A percentile compares a stretch with the other conserved stretches of the same genome.
Conservation (phyloP, 2,329 filamentous ascomycete genomes). For the Penicillium sp. region DNA sequence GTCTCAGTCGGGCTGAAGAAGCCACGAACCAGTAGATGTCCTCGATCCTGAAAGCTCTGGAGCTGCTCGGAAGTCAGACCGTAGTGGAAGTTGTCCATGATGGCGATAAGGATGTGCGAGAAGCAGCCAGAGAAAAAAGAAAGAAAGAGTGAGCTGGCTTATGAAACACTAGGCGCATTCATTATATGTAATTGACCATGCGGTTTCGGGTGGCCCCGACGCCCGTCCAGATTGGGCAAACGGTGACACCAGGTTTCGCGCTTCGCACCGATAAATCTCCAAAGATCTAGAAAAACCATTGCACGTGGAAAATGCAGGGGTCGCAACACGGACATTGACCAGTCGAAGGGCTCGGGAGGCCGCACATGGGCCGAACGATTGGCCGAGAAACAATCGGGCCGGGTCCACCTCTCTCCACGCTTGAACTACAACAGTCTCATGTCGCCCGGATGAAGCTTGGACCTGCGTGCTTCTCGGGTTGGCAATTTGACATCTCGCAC, state of each 20-base stretch:
- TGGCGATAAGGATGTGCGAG: constrained; percentile 3
- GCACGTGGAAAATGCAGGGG: background rate
- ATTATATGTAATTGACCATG: background rate
- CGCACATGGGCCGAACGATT: constrained; percentile 1
- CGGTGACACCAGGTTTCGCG: background rate
- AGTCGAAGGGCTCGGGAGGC: background rate
- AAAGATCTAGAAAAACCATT: background rate
- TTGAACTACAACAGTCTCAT: too few relatives aligned
- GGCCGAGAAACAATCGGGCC: background rate
- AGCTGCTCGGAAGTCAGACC: constrained; percentile 20
- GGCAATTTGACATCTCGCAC: constrained; percentile 1
- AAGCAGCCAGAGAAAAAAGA: background rate
- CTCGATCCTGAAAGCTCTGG: constrained; percentile 27
- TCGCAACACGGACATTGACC: background rate
- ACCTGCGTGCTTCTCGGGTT: background rate
- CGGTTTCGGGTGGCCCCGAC: background rate
- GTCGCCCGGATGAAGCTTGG: background rate
- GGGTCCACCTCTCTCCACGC: too few relatives aligned
- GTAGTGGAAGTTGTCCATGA: constrained; percentile 22
- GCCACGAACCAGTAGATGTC: constrained; percentile 29
- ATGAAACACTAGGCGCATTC: background rate
- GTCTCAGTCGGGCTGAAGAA: constrained; percentile 26
- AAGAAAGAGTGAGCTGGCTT: background rate
- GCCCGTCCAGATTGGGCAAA: background rate
- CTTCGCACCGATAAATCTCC: constrained; percentile 4